These are phyloP conservation scores for Tuber aestivum DNA, from an alignment of 495 filamentous ascomycete species.

Conservation along the genomic window DNA sequence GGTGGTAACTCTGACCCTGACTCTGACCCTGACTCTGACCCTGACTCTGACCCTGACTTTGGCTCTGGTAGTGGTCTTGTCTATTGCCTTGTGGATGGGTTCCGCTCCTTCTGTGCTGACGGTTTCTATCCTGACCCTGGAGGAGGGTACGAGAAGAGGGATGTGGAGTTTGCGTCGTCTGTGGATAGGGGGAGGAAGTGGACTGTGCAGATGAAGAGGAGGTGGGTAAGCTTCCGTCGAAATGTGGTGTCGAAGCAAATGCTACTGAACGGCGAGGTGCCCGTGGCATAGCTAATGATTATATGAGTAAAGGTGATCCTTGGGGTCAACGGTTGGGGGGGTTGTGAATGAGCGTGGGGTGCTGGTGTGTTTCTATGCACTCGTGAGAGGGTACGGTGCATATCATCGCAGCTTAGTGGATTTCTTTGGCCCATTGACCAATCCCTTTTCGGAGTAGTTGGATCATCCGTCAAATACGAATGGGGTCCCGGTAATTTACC, in stretches of 20 bases:
- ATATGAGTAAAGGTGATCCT: background rate
- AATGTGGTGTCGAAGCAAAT: conserved; percentile 16
- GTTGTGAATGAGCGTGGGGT: background rate
- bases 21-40: too few relatives aligned
- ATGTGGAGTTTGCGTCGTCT: conserved; percentile 11
- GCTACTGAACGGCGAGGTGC: conserved; percentile 28
- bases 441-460: background rate
- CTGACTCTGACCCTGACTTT: background rate
- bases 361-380: background rate
- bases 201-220: conserved; percentile 12
- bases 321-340: background rate
- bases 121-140: background rate
- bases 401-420: background rate
- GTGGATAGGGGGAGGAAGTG: conserved; percentile 2
- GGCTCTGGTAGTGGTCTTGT: background rate
- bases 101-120: background rate
- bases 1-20: background rate
- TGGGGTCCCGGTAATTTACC: too few relatives aligned
- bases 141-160: background rate
- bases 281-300: conserved; percentile 15
- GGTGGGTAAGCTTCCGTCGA: background rate
- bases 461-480: background rate
- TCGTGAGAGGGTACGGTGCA: background rate
- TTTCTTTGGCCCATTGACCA: too few relatives aligned
- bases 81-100: background rate